Evolutionary conservation across 768 basidiomycete genomes (phyloP), one percentile per base, ranked within the genome.

Genomic region (Trametes elegans): DNA sequence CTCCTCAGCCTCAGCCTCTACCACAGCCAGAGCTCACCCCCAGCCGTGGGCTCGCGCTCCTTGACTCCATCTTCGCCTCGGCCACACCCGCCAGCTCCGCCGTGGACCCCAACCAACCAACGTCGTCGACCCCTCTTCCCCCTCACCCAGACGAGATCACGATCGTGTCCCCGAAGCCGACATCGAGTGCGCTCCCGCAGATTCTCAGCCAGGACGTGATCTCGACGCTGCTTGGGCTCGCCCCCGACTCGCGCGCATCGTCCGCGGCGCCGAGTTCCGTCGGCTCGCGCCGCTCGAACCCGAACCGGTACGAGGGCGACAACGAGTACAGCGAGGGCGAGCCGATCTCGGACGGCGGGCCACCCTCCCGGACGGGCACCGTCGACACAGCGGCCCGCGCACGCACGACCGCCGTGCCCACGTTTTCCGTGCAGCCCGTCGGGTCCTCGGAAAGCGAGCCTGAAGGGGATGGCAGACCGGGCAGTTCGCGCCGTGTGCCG

Each of bases 11-110:
- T 11, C 32, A 43, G 10, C 28, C 50, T 16, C 10, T 27, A 27
- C 21, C 40, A 8, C 36, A 52, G 18, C 19, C 54, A 21, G 46
- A 61, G 62, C 18, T 66, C 67, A 8, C 49, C 10, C 41, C 62
- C 18, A 16, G 63, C 35, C 79, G 79, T n/a, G 85, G 88, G 6
- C 73, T 79, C 43, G 73, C 79, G 16, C 74, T 91, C 28, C 72
- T 91, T 14, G 76, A 87, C 59, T 77, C 80, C 11, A 87, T 91
- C 36, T 90, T 91, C 65, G 88, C 88, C 3, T 90, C 88, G 5
- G 88, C 83, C 5, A 71, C 68, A 14, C 67, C 68, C 21, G 63
- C 70, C 11, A 58, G 54, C 24, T 58, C 57, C 24, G 54, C 55
- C 9, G 34, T 59, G 34, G 61, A 57, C 47, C 57, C 59, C 2